A percentile compares a stretch with the other conserved stretches of the same genome.
phyloP scores from a whole-genome alignment of 768 basidiomycete species.

The Serendipita sp. region DNA sequence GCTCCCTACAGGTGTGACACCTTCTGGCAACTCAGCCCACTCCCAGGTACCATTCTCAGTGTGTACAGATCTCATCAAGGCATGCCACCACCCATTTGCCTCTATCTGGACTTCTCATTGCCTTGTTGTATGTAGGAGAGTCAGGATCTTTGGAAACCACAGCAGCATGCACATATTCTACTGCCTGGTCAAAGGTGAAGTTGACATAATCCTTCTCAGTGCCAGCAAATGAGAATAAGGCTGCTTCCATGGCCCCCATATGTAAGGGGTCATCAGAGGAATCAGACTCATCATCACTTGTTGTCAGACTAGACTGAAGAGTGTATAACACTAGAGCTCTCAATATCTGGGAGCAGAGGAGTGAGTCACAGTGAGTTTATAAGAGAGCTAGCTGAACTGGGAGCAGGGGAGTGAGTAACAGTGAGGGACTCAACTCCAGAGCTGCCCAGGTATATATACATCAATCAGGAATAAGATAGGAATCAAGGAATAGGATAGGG shows the following conservation, averaged over 20 bases:
- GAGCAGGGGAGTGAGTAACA: no score
- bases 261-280: neutral
- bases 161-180: neutral
- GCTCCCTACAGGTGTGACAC: conserved; percentile 17
- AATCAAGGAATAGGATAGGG: no score
- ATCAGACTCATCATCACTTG: no score
- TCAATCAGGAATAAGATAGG: no score
- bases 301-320: no score
- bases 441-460: no score
- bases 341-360: no score
- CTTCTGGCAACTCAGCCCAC: neutral
- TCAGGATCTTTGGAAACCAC: neutral
- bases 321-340: no score
- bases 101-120: neutral
- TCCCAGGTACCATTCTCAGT: neutral
- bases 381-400: no score
- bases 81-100: neutral
- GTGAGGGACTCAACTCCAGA: no score
- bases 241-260: no score
- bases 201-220: neutral
- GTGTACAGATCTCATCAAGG: neutral
- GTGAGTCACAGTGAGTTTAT: no score
- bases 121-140: neutral
- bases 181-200: neutral
- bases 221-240: neutral